Conservation (phyloP, 1,284 basidiomycete species). For the Laetiporus sulphureus region DNA sequence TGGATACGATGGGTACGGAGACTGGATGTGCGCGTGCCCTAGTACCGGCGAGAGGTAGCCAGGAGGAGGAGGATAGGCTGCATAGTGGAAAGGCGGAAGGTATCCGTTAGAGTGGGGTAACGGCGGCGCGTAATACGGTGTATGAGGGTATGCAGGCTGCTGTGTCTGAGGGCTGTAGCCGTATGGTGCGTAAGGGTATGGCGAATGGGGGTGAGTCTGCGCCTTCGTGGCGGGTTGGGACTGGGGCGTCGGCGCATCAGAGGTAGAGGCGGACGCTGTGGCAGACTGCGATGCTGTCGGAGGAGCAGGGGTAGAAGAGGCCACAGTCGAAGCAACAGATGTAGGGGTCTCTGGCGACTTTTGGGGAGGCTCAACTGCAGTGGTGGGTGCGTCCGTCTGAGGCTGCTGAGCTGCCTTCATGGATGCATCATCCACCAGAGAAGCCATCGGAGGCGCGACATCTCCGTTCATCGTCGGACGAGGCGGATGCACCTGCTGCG, state of each 20-base stretch:
- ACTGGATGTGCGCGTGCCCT: background rate
- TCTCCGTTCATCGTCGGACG: background rate
- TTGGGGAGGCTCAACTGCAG: background rate
- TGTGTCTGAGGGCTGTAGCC: slow-evolving; percentile 17
- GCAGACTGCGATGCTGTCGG: slow-evolving; percentile 7
- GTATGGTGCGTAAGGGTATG: slow-evolving; percentile 25
- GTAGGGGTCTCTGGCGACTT: slow-evolving; percentile 1
- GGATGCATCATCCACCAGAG: slow-evolving; percentile 10
- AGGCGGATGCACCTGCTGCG: slow-evolving; percentile 21
- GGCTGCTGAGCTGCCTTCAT: too few species aligned
- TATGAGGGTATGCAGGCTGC: slow-evolving; percentile 51
- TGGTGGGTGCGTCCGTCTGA: background rate
- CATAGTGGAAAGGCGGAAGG: slow-evolving; percentile 20
- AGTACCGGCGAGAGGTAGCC: slow-evolving; percentile 20
- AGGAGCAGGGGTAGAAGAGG: slow-evolving; percentile 1
- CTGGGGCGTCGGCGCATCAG: slow-evolving; percentile 8
- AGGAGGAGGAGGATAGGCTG: slow-evolving; percentile 37
- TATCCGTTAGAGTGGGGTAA: slow-evolving; percentile 17
- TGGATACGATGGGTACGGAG: slow-evolving; percentile 10
- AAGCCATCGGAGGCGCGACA: slow-evolving; percentile 19
- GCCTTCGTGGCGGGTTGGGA: slow-evolving; percentile 8
- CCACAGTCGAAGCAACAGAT: background rate
- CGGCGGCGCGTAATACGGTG: slow-evolving; percentile 41
- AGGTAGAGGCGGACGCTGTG: slow-evolving; percentile 17
- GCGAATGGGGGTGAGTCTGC: slow-evolving; percentile 14